Percentiles rank a stretch among this genome's conserved stretches.
Conservation (phyloP, 306 rosid genomes). For the Cotoneaster glaucophyllus region DNA sequence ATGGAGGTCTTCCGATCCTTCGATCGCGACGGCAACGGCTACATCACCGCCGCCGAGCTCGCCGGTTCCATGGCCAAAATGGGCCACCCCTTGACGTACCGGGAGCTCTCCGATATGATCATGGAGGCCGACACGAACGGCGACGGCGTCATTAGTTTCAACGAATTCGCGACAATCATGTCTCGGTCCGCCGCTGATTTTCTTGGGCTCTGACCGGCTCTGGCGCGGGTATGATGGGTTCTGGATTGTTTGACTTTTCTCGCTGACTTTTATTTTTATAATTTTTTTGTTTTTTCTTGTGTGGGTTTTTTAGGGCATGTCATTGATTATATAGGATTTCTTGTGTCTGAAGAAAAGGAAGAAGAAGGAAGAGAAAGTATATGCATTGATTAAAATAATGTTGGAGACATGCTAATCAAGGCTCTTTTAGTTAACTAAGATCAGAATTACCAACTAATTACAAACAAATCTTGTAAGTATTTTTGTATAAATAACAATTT, state of each 20-base stretch:
- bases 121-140: slow-evolving; percentile 64
- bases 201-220: slow-evolving; percentile 34
- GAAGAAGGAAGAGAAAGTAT: not conserved
- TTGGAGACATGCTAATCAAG: not conserved
- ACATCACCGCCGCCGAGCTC: slow-evolving; percentile 66
- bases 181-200: slow-evolving; percentile 76
- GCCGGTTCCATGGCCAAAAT: slow-evolving; percentile 87
- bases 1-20: slow-evolving; percentile 59
- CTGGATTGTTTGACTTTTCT: not conserved
- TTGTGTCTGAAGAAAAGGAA: not conserved
- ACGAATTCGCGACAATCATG: slow-evolving; percentile 57
- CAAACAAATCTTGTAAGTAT: not conserved
- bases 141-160: slow-evolving; percentile 78
- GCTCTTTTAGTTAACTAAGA: not conserved
- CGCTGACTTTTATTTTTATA: not conserved
- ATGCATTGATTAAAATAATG: not conserved
- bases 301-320: not conserved
- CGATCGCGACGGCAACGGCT: slow-evolving; percentile 83
- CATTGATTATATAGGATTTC: not conserved
- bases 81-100: slow-evolving; percentile 67
- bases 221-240: not conserved
- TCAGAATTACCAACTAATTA: not conserved
- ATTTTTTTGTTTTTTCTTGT: not conserved
- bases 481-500: not conserved
- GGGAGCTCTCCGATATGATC: slow-evolving; percentile 70